These are phyloP conservation scores for Lachnellula hyalina DNA, from an alignment of 2,329 filamentous ascomycete genomes.

Conservation along the genomic window DNA sequence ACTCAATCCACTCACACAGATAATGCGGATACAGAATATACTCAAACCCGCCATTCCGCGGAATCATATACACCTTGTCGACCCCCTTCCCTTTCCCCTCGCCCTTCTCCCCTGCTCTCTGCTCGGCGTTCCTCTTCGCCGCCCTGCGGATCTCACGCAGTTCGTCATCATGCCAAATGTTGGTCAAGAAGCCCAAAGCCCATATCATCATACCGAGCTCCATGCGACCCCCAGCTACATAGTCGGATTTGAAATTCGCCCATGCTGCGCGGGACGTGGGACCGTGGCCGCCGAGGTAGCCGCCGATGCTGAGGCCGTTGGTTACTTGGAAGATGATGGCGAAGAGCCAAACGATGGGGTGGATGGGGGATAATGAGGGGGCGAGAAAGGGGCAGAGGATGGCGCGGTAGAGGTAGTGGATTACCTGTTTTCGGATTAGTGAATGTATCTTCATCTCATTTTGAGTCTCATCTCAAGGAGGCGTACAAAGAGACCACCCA, in stretches of 20 bases:
- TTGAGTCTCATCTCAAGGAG: not conserved
- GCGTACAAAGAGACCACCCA: conserved; percentile 59
- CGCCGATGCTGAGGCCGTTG: conserved; percentile 73
- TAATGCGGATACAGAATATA: conserved; percentile 89
- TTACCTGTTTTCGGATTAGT: conserved; percentile 41
- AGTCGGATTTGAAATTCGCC: conserved; percentile 35
- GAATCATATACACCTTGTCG: conserved; percentile 83
- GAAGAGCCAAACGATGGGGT: conserved; percentile 58
- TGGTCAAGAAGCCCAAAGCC: conserved; percentile 68
- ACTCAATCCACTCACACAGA: conserved; percentile 95
- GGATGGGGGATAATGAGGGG: conserved; percentile 89
- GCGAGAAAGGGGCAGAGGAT: conserved; percentile 76
- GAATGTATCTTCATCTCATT: not conserved
- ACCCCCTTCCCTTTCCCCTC: conserved; percentile 42
- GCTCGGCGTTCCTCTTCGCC: conserved; percentile 55
- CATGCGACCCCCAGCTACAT: conserved; percentile 37
- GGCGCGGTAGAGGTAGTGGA: conserved; percentile 90
- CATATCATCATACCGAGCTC: conserved; percentile 68
- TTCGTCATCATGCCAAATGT: conserved; percentile 86
- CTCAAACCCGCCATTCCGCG: conserved; percentile 74
- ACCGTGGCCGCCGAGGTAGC: conserved; percentile 79
- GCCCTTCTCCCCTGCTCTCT: conserved; percentile 32
- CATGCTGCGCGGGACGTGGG: conserved; percentile 54
- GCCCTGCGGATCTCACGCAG: conserved; percentile 78
- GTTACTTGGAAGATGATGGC: conserved; percentile 71